A percentile compares a stretch with the other conserved stretches of the same genome.
phyloP scores from a whole-genome alignment of 2,329 filamentous ascomycete genomes.

The Fusarium camptoceras region DNA sequence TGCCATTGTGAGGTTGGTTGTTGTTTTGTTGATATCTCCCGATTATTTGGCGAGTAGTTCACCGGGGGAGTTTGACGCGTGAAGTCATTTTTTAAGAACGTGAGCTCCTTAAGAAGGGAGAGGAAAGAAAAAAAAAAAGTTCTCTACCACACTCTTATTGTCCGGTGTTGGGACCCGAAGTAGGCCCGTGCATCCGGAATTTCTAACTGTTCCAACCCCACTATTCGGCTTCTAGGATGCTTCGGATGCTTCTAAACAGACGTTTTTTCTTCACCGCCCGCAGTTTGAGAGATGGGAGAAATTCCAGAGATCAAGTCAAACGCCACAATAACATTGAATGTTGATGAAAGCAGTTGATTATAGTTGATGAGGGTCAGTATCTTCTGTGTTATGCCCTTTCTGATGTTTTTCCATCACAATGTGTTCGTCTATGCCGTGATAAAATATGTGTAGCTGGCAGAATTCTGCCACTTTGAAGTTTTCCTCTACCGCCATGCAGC shows the following conservation, averaged over 20 bases:
- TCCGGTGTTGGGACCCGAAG: constrained; percentile 29
- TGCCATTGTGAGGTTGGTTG: constrained; percentile 54
- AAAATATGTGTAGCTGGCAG: neutral
- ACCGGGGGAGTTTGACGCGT: constrained; percentile 42
- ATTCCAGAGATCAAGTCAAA: constrained; percentile 40
- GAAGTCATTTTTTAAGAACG: constrained; percentile 44
- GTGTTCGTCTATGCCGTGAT: neutral
- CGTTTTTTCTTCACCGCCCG: constrained; percentile 37
- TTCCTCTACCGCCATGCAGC: neutral
- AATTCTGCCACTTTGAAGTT: constrained; percentile 11
- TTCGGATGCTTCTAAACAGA: constrained; percentile 27
- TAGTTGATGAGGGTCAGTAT: neutral
- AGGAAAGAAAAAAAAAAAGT: constrained; percentile 49
- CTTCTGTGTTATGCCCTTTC: neutral
- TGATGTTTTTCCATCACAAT: neutral
- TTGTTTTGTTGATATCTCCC: constrained; percentile 32
- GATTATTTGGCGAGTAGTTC: constrained; percentile 44
- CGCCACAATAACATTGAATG: constrained; percentile 30
- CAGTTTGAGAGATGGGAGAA: constrained; percentile 35
- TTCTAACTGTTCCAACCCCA: constrained; percentile 37
- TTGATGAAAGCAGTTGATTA: neutral
- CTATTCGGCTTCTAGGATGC: constrained; percentile 29
- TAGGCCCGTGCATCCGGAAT: constrained; percentile 43
- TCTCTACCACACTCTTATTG: constrained; percentile 46
- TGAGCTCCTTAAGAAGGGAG: constrained; percentile 43